Percentiles rank a stretch among this genome's conserved stretches.
Conservation (phyloP, 768 basidiomycete genomes). For the Tulasnella sp. region DNA sequence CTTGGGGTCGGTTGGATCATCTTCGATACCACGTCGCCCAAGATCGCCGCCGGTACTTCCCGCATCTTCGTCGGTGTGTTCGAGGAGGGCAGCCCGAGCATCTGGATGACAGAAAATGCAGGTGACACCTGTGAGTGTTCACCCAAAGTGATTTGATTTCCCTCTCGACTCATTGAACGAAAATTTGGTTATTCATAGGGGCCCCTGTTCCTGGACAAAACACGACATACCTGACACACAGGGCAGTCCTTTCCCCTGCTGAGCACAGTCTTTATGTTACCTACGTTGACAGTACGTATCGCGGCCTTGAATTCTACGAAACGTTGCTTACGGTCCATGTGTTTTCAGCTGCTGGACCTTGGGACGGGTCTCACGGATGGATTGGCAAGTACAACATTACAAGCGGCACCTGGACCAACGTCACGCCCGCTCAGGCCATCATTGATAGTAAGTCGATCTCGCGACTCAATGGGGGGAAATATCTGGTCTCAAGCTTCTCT, state of each 20-base stretch:
- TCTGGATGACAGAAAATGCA: slow-evolving; percentile 46
- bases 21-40: slow-evolving; percentile 35
- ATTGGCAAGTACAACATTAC: slow-evolving; percentile 35
- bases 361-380: slow-evolving; percentile 29
- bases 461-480: too few relatives aligned
- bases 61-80: slow-evolving; percentile 56
- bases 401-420: slow-evolving; percentile 44
- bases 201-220: slow-evolving; percentile 45
- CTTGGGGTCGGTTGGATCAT: slow-evolving; percentile 45
- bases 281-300: slow-evolving; percentile 39
- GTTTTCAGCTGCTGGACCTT: slow-evolving; percentile 20
- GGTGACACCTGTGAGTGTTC: slow-evolving; percentile 43
- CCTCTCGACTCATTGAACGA: not conserved
- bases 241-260: slow-evolving; percentile 48
- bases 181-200: slow-evolving; percentile 31
- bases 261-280: slow-evolving; percentile 50
- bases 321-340: too few relatives aligned
- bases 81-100: slow-evolving; percentile 27
- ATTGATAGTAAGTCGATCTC: slow-evolving; percentile 21
- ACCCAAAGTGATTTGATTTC: not conserved
- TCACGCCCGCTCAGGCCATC: slow-evolving; percentile 49
- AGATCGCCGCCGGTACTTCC: slow-evolving; percentile 40
- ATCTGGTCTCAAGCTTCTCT: too few relatives aligned
- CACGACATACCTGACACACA: slow-evolving; percentile 47
- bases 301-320: too few relatives aligned